Base-by-base conservation (phyloP, 2,329 filamentous ascomycete species). In the Xylariaceae sp. region DNA sequence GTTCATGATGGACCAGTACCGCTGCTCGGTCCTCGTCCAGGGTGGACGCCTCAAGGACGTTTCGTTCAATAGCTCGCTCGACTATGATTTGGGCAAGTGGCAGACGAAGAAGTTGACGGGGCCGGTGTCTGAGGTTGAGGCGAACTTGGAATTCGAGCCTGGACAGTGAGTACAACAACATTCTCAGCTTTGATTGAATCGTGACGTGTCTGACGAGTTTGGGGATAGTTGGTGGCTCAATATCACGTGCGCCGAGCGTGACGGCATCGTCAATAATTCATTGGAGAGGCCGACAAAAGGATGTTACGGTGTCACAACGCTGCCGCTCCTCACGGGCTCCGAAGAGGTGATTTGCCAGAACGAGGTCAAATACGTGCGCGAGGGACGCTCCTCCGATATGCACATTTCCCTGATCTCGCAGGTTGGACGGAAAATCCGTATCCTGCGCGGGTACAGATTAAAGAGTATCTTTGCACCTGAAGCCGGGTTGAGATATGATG, bases 401-500 rank as follows among this genome's bases (percentile, higher is more conserved):
- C 76, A 79, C 50, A 70, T 79, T 30, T 73, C 76, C 1, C 70
- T 84, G 8, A 73, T 85, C 44, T 75, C 74, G 1, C 75, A 78
- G 51, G 77, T 81, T 23, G 82, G 82, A 13, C 73, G 73, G 4
- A 73, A 75, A 9, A 76, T 84, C 50, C 78, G 81, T 15, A 73
- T 86, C n/a, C 68, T 86, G 23, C 72, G 83, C 51, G 81, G 82
- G 2, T 72, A 80, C 61, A 71, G 70, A 37, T 73, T 85, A 17
- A 76, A 76, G 62, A 84, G 82, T 57, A 73, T 76, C 1, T 74
- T 79, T 58, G 80, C 82, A 3, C 83, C 83, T 0, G 66, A 68
- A 42, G 79, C 74, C 1, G 83, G 83, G 1, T 67, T 85, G 34
- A 74, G 83, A 60, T 85, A 84, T 62, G 83, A 86, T 66, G 83